Evolutionary conservation across 495 filamentous ascomycete species (phyloP), one percentile per base, ranked within the genome.

Genomic region (Penicillium bialowiezense): DNA sequence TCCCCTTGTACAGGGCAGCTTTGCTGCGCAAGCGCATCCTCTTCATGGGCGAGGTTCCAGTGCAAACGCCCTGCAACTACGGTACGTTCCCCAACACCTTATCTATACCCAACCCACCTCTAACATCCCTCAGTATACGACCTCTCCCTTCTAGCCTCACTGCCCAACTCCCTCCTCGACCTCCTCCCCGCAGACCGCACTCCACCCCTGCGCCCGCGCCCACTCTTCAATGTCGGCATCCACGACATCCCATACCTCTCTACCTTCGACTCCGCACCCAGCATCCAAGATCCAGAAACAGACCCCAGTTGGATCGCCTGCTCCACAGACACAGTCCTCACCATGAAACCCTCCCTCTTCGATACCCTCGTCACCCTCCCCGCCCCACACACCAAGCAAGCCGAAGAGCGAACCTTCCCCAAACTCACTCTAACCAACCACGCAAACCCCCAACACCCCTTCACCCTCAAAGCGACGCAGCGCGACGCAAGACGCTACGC

Each of bases 301-400:
- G 77, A 79, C 9, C 74, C 80, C 1, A 84, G 88, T 10, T 97
- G 91, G 91, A 81, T 96, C 37, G 93, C 93, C 1, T 97, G 91
- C 65, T 93, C 91, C 24, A 97, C 93, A 18, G 93, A 98, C 64
- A 90, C 84, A 58, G 87, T 98, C 43, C 77, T 98, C 29, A 81
- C 79, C 48, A 86, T 87, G 67, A 98, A 97, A 65, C 75, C 81
- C 21, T 75, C 84, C 14, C 84, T 97, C 15, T 98, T 89, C 70
- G 93, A 98, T 63, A 75, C 92, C 37, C 78, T 96, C 41, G 81
- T 96, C 53, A 89, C 86, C 13, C 72, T 97, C 51, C 90, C 91
- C 0, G 76, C 86, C 1, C 58, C 73, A 1, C 70, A 88, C 55
- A 78, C 84, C 9, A 76, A 78, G 47, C 70, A 82, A 41, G 74